Percentiles rank a stretch among this genome's conserved stretches.
phyloP scores from a whole-genome alignment of 495 filamentous ascomycete genomes.

The Hyphodiscus hymeniophilus region DNA sequence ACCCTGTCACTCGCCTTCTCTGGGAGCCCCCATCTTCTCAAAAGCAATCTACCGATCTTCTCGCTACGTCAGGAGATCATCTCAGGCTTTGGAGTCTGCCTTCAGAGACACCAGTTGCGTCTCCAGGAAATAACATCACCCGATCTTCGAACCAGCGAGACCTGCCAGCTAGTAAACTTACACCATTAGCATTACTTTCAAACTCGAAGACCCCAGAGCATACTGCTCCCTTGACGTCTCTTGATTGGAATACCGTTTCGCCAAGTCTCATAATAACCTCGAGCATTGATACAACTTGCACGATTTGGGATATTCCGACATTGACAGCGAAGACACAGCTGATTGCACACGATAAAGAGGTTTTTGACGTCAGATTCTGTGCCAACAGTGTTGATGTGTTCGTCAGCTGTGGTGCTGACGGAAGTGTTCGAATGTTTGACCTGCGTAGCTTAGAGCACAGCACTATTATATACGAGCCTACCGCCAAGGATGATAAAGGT shows the following conservation, averaged over 20 bases:
- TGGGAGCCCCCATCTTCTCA: constrained; percentile 98
- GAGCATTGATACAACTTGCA: constrained; percentile 98
- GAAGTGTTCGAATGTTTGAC: constrained; percentile 98
- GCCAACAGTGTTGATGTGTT: constrained; percentile 95
- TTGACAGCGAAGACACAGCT: constrained; percentile 96
- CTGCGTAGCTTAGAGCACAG: constrained; percentile 93
- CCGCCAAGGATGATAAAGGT: constrained; percentile 82
- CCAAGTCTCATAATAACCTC: constrained; percentile 97
- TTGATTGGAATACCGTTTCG: constrained; percentile 97
- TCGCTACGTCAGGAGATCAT: constrained; percentile 96
- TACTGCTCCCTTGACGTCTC: constrained; percentile 87
- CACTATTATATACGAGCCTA: constrained; percentile 98
- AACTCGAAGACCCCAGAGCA: constrained; percentile 99
- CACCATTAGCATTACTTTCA: constrained; percentile 84
- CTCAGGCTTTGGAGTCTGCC: constrained; percentile 87
- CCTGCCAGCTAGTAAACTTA: constrained; percentile 70
- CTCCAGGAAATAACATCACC: constrained; percentile 67
- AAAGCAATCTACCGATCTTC: constrained; percentile 91
- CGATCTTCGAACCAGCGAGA: constrained; percentile 56
- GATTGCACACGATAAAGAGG: constrained; percentile 98
- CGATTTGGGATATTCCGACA: constrained; percentile 99
- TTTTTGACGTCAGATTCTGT: constrained; percentile 97
- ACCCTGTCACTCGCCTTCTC: constrained; percentile 89
- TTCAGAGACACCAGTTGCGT: constrained; percentile 42
- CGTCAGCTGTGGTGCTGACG: constrained; percentile 94